Evolutionary conservation across 1,284 basidiomycete genomes (phyloP).

Genomic region (Farysia itapuensis): DNA sequence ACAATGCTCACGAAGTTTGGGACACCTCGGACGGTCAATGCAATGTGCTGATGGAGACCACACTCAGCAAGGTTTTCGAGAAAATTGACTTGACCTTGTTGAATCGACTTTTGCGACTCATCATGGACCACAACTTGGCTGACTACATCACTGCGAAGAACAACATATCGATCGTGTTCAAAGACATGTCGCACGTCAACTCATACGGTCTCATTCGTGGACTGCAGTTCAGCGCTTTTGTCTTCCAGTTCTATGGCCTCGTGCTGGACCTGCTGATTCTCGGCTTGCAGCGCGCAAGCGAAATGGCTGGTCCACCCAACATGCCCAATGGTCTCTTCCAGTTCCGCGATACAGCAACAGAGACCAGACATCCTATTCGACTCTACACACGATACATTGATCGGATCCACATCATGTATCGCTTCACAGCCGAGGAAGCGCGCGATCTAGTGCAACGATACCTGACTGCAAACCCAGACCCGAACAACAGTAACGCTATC

Average conservation of each 20-base stretch:
- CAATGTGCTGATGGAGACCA: conserved; percentile 60
- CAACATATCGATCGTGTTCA: conserved; percentile 59
- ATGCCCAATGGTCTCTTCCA: conserved; percentile 59
- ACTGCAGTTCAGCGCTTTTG: conserved; percentile 58
- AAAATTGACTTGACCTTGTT: conserved; percentile 60
- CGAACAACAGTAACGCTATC: conserved; percentile 97
- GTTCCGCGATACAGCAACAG: conserved; percentile 51
- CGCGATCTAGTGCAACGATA: conserved; percentile 97
- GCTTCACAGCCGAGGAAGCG: conserved; percentile 96
- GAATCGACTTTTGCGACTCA: conserved; percentile 57
- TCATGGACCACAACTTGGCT: conserved; percentile 60
- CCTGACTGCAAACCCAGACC: conserved; percentile 93
- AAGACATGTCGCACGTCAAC: conserved; percentile 60
- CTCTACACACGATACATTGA: conserved; percentile 59
- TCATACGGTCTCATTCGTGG: conserved; percentile 59
- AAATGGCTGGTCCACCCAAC: conserved; percentile 58
- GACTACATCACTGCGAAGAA: conserved; percentile 60
- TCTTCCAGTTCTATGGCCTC: conserved; percentile 60
- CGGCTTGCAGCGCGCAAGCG: conserved; percentile 56
- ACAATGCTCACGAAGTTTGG: conserved; percentile 58
- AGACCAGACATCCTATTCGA: conserved; percentile 57
- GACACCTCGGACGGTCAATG: conserved; percentile 57
- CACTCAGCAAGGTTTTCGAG: conserved; percentile 57
- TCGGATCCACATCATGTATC: conserved; percentile 73
- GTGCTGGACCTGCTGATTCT: conserved; percentile 58